Evolutionary conservation across 169 alveolate genomes (phyloP).

Genomic region (Plasmodium relictum): DNA sequence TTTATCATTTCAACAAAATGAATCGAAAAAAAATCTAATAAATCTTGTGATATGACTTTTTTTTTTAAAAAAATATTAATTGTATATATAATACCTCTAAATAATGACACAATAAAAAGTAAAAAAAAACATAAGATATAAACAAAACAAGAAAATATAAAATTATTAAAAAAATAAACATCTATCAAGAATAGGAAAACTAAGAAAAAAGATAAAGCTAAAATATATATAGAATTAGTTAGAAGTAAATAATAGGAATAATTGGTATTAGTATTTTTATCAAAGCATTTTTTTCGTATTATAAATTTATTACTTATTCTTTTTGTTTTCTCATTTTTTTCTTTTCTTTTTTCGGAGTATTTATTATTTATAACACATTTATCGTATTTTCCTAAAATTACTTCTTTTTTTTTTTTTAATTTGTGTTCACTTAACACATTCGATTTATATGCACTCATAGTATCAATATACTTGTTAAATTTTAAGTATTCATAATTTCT

Average conservation of each 20-base stretch:
- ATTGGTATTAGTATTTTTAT: slow-evolving; percentile 14
- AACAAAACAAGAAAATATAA: slow-evolving; percentile 16
- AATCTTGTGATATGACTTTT: slow-evolving; percentile 13
- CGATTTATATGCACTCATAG: not conserved
- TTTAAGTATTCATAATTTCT: not conserved
- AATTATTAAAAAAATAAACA: slow-evolving; percentile 9
- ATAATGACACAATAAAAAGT: slow-evolving; percentile 6
- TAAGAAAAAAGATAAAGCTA: slow-evolving; percentile 9
- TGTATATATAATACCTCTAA: slow-evolving; percentile 19
- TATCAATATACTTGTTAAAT: not conserved
- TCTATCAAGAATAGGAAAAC: slow-evolving; percentile 28
- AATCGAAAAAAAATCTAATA: slow-evolving; percentile 13
- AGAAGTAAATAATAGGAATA: not conserved
- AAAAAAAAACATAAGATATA: slow-evolving; percentile 17
- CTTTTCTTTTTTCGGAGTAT: not conserved
- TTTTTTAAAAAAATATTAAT: slow-evolving; percentile 17
- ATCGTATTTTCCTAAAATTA: no score
- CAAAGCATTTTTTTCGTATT: slow-evolving; percentile 12
- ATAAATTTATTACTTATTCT: not conserved
- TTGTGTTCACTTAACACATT: not conserved
- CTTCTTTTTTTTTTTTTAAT: not conserved
- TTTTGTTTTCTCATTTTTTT: not conserved
- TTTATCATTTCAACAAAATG: slow-evolving; percentile 12
- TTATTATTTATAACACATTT: slow-evolving; percentile 1
- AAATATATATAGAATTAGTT: not conserved